Evolutionary conservation across 1,284 basidiomycete genomes (phyloP), one percentile per base, ranked within the genome.

Genomic region (Neotropicomus parvogracilis): DNA sequence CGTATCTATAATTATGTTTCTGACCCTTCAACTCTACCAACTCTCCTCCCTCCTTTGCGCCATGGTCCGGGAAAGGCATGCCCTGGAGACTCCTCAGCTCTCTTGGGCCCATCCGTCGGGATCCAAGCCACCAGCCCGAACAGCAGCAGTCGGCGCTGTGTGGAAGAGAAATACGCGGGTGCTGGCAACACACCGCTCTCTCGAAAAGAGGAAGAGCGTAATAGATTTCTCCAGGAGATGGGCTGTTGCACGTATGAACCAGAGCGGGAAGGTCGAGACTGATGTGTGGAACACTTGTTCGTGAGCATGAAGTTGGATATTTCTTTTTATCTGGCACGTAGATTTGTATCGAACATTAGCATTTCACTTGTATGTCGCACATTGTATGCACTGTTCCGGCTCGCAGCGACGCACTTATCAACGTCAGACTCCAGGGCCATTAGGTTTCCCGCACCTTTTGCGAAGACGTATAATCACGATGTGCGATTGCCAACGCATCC

Each of bases 1-100:
- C 79, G 75, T 20, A 72, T 88, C 19, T 80, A 73, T 56, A 65
- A 69, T 28, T 83, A 79, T 53, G 82, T 82, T 1, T 71, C 78
- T 2, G 71, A 75, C 11, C 54, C 67, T 1, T 53, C 66, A 2
- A 86, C 84, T 1, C 73, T 88, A n/a, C 83, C 81, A 3, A 67
- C 62, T 12, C 57, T 78, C 12, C 66, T 74, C 14, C 72, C 72
- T 10, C 54, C 58, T 21, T 57, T 75, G 4, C 59, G 52, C 13
- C 54, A 54, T 33, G 54, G 52, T 35, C 40, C 44, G 2, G 36
- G 51, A 26, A 52, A 40, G 20, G 59, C 46, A 10, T 71, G 66
- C 50, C 58, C 73, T 16, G 62, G 66, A 10, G 69, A 75, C 39
- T 67, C 69, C 0, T 59, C 72, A 12, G 62, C 55, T 42, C 50